Base-by-base conservation (phyloP, 2,329 filamentous ascomycete species). In the Metarhizium brunneum region DNA sequence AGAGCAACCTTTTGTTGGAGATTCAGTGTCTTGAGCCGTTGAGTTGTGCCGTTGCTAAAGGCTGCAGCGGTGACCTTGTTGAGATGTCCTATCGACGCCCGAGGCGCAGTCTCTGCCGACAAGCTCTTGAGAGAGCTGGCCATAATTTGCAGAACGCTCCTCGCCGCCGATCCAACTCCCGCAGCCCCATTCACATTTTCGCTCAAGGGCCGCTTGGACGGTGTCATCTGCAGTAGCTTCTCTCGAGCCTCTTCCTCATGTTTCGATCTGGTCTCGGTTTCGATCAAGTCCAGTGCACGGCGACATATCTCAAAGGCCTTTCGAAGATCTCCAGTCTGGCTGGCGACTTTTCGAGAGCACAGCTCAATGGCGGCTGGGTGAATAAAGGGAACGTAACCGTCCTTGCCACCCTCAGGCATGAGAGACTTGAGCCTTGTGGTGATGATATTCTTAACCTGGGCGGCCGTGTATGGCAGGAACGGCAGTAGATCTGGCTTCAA, bases 301-400 rank as follows among this genome's bases (percentile, higher is more conserved):
- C 90, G 87, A 69, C 92, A 91, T 57, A 99, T 90, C 69, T 96
- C 92, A 65, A 97, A 96, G 0, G 92, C 92, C 70, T 95, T 96
- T 58, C 94, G 88, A 51, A 99, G 72, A 69, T 99, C 94, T 47
- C 94, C 94, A 0, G 90, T 96, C 68, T 97, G 92, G 54, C 88
- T 90, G 4, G 94, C 88, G 16, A 99, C 90, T 69, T 97, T 99
- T 69, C 94, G 90, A 7, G 94, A 88, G 68, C 92, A 95, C 48
- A 99, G 85, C 65, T 95, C 90, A 62, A 99, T 91, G 18, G 94
- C 94, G 13, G 90, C 89, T 1, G 92, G 92, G 65, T 97, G 92
- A 57, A 99, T 83, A 65, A 97, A 96, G 0, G 94, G 94, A 3
- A 95, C 74, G 58, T 83, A 87, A 57, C 81, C 79, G 40, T 81